Conservation (phyloP, 2,329 filamentous ascomycete species). For the Fusarium tricinctum region DNA sequence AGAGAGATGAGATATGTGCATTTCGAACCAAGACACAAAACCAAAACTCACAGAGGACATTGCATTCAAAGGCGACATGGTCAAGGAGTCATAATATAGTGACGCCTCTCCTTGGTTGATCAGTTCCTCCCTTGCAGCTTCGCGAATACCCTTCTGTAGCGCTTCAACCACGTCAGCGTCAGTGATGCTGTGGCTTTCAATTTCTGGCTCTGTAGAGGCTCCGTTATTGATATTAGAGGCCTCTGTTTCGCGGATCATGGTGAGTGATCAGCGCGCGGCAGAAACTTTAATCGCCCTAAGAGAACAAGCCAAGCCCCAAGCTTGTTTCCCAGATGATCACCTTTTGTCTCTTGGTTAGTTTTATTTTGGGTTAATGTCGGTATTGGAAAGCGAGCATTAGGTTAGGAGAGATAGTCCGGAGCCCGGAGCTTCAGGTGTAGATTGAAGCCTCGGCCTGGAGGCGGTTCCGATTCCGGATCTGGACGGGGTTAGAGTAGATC, state of each 20-base stretch:
- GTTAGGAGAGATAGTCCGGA: constrained; percentile 14
- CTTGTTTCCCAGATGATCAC: constrained; percentile 17
- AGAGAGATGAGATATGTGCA: not conserved
- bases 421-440: not conserved
- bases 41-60: constrained; percentile 65
- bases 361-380: constrained; percentile 1
- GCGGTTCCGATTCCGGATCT: constrained; percentile 41
- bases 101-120: constrained; percentile 57
- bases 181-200: constrained; percentile 41
- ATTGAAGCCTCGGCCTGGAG: constrained; percentile 32
- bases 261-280: constrained; percentile 24
- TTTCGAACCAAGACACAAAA: not conserved
- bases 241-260: constrained; percentile 39
- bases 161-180: constrained; percentile 49
- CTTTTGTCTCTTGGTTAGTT: not conserved
- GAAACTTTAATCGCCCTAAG: constrained; percentile 23
- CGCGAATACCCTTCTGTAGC: constrained; percentile 42
- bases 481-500: constrained; percentile 13
- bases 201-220: constrained; percentile 20
- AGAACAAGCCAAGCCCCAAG: constrained; percentile 19
- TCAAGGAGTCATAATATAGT: constrained; percentile 69
- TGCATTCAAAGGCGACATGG: constrained; percentile 69
- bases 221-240: constrained; percentile 23
- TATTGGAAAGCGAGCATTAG: constrained; percentile 12
- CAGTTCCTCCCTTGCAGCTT: constrained; percentile 36